Evolutionary conservation across 108 stramenopile genomes (phyloP).

Genomic region (Poteriospumella lacustris): DNA sequence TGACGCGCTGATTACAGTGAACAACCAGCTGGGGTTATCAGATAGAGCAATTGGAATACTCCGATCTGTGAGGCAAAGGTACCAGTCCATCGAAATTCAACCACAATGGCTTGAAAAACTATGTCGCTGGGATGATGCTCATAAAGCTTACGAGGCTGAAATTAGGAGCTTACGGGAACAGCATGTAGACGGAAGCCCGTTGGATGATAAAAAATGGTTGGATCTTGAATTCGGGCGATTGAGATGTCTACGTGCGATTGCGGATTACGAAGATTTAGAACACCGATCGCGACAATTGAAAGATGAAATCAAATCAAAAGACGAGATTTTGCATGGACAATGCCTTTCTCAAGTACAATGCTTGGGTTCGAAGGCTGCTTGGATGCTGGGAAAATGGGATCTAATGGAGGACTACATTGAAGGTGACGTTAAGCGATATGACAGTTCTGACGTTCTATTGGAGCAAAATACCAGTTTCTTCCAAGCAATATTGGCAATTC

Average conservation of each 20-base stretch:
- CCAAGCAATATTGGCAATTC: constrained; percentile 31
- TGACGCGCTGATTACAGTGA: constrained; percentile 43
- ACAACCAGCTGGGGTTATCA: constrained; percentile 40
- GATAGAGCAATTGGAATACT: constrained; percentile 39
- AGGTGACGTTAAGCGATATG: constrained; percentile 10
- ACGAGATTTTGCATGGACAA: not conserved
- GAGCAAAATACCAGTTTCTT: not conserved
- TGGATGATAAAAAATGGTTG: not conserved
- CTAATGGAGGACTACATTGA: constrained; percentile 36
- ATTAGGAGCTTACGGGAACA: not conserved
- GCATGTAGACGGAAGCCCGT: not conserved
- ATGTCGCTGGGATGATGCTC: constrained; percentile 34
- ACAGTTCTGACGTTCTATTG: constrained; percentile 27
- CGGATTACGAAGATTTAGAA: constrained; percentile 36
- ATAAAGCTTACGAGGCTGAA: constrained; percentile 37
- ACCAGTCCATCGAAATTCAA: not conserved
- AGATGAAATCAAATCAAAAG: not conserved
- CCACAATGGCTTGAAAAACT: constrained; percentile 47
- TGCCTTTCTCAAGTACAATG: constrained; percentile 30
- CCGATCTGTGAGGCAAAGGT: not conserved
- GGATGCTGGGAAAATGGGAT: constrained; percentile 37
- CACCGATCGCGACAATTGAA: not conserved
- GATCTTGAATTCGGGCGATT: constrained; percentile 29
- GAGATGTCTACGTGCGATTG: constrained; percentile 42
- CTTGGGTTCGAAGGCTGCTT: constrained; percentile 38